Evolutionary conservation across 345 rosid species (phyloP), one percentile per base, ranked within the genome.

Genomic region (Gossypium anomalum): DNA sequence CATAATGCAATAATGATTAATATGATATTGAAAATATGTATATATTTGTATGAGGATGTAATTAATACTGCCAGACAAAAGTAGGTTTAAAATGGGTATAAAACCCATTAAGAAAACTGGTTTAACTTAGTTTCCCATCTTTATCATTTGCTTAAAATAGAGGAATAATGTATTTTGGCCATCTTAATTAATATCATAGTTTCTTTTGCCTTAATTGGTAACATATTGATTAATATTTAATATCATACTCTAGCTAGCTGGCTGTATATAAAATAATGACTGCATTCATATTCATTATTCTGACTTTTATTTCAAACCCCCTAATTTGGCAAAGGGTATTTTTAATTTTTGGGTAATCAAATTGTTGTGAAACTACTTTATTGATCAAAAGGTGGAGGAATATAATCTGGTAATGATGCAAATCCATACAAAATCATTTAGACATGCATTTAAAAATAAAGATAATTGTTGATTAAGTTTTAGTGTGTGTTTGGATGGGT

Each of bases 111-210:
- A 64, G 48, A 11, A n/a, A 64, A 38, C 67, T 64, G 25, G 23
- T 64, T 38, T 56, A 41, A 64, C 68, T 64, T 64, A n/a, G 68
- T 64, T 64, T 64, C 22, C 68, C 47, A 41, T 64, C 69, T 6
- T 10, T 44, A 68, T 68, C 58, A 68, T 23, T 48, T 68, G 22
- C 72, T 68, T 25, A 25, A 25, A 68, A 49, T 68, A 5, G 23
- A 7, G 72, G 72, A 68, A 68, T 68, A 55, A 23, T 49, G 9
- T 49, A 55, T 68, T 47, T 23, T 48, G 68, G 68, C 8, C 23
- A 17, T 2, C 48, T 34, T 63, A 38, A 17, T 63, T 63, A 63
- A 63, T 43, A 19, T 43, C 68, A 16, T n/a, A 43, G 7, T 15
- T 23, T 15, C 20, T 49, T 48, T 25, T 68, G 44, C 72, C 25